Conservation (phyloP, 1,284 basidiomycete genomes). For the Tetrapyrgos nigripes region DNA sequence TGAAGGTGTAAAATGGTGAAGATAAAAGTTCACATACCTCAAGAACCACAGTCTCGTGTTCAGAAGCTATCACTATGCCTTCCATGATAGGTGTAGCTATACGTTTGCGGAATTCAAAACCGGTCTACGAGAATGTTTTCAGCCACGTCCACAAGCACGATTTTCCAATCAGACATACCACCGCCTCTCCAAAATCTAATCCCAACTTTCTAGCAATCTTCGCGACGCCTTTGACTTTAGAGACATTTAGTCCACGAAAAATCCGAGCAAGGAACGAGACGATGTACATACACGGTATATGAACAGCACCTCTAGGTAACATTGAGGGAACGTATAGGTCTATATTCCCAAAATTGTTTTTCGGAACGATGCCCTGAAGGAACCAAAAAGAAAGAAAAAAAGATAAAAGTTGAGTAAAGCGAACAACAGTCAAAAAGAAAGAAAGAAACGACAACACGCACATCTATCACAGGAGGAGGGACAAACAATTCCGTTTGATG, state of each 20-base stretch:
- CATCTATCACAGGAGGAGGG: slow-evolving; percentile 84
- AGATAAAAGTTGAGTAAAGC: background rate
- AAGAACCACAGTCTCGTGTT: slow-evolving; percentile 78
- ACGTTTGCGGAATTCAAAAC: slow-evolving; percentile 96
- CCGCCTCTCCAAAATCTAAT: slow-evolving; percentile 93
- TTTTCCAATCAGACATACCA: slow-evolving; percentile 55
- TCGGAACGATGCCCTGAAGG: slow-evolving; percentile 86
- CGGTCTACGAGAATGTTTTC: slow-evolving; percentile 57
- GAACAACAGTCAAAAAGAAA: slow-evolving; percentile 19
- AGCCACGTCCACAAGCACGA: slow-evolving; percentile 20
- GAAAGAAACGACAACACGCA: slow-evolving; percentile 44
- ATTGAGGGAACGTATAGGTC: slow-evolving; percentile 96
- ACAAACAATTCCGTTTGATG: slow-evolving; percentile 87
- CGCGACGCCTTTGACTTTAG: slow-evolving; percentile 82
- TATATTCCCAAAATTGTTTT: slow-evolving; percentile 97
- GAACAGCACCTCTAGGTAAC: slow-evolving; percentile 88
- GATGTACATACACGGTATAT: slow-evolving; percentile 77
- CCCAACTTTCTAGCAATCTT: slow-evolving; percentile 90
- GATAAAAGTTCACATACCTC: slow-evolving; percentile 59
- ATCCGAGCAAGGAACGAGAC: background rate
- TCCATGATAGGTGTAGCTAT: slow-evolving; percentile 85
- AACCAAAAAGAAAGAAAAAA: background rate
- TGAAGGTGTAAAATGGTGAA: slow-evolving; percentile 14
- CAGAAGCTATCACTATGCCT: slow-evolving; percentile 88
- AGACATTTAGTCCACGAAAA: background rate